Evolutionary conservation across 208 protist species (phyloP), one percentile per base, ranked within the genome.

Genomic region (Angomonas ambiguus): DNA sequence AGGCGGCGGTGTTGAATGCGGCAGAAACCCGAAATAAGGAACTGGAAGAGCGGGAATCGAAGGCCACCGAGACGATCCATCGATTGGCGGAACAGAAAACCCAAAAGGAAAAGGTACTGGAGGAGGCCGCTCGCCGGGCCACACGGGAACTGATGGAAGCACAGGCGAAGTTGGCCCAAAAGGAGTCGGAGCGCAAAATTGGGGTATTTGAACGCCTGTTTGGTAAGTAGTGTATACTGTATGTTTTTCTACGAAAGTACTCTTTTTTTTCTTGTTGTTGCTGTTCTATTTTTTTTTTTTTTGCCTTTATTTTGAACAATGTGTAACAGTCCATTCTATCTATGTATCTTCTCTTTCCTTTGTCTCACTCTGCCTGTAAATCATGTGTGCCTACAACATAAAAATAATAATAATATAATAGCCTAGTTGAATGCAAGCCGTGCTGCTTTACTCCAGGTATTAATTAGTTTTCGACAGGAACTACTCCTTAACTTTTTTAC

Each of bases 61-160:
- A 49, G 60, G 74, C 74, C 16, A 62, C 72, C 38, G 58, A 69
- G 49, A 74, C 75, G 13, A 65, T 89, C 18, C 67, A 73, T 57
- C 74, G 79, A 45, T 51, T 91, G 24, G 71, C 79, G 24, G 55
- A 72, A 24, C 61, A 74, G 51, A 80, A 82, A 42, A 83, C 76
- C 25, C 71, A 85, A 58, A 80, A 82, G 60, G 84, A 91, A 51
- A 70, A 72, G 53, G 59, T 80, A 2, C 69, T 88, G 28, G 83
- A 94, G 64, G 84, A 94, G 65, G 69, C 76, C 11, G 71, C 87
- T 20, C 82, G 83, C 20, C 69, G 69, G 27, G 73, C 76, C 1
- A 85, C 84, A 35, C 71, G 74, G 2, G 79, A 86, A 61, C 65
- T 94, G 22, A 85, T 91, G 80, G 80, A 91, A 30, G 41, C 67